These are phyloP conservation scores for Tephrocybe sp. DNA, from an alignment of 768 basidiomycete genomes.

Conservation along the genomic window DNA sequence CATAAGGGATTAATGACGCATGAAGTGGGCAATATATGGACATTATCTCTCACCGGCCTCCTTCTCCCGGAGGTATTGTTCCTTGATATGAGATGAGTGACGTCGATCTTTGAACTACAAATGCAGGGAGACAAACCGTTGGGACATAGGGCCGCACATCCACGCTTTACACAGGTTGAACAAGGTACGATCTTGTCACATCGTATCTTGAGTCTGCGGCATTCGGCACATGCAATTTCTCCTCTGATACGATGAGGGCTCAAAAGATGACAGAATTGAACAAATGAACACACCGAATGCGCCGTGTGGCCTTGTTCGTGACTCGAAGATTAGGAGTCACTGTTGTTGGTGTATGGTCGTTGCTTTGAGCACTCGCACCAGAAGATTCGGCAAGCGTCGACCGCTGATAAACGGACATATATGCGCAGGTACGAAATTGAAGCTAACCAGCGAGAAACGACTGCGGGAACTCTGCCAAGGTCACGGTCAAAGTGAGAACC, in stretches of 20 bases:
- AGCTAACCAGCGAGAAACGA: too few relatives aligned
- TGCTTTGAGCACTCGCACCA: background rate
- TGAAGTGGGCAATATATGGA: background rate
- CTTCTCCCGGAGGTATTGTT: slow-evolving; percentile 55
- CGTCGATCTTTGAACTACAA: background rate
- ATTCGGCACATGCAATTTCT: slow-evolving; percentile 45
- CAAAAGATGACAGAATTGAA: background rate
- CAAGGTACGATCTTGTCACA: slow-evolving; percentile 42
- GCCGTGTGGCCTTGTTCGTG: slow-evolving; percentile 35
- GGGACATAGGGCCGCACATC: slow-evolving; percentile 50
- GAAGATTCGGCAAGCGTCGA: slow-evolving; percentile 3
- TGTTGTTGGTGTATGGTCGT: background rate
- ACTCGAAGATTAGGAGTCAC: background rate
- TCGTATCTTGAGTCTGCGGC: slow-evolving; percentile 42
- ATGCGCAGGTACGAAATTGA: too few relatives aligned
- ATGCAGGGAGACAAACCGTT: slow-evolving; percentile 37
- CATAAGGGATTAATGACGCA: background rate
- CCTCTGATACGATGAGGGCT: slow-evolving; percentile 24
- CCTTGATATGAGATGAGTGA: slow-evolving; percentile 28
- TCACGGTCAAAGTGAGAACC: too few relatives aligned
- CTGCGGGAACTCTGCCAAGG: too few relatives aligned
- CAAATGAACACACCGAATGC: slow-evolving; percentile 31
- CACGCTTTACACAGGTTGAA: slow-evolving; percentile 52
- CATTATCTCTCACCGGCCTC: slow-evolving; percentile 40
- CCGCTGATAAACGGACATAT: slow-evolving; percentile 7